Evolutionary conservation across 2,329 filamentous ascomycete species (phyloP), one percentile per base, ranked within the genome.

Genomic region (Calonectria pseudoturangicola): DNA sequence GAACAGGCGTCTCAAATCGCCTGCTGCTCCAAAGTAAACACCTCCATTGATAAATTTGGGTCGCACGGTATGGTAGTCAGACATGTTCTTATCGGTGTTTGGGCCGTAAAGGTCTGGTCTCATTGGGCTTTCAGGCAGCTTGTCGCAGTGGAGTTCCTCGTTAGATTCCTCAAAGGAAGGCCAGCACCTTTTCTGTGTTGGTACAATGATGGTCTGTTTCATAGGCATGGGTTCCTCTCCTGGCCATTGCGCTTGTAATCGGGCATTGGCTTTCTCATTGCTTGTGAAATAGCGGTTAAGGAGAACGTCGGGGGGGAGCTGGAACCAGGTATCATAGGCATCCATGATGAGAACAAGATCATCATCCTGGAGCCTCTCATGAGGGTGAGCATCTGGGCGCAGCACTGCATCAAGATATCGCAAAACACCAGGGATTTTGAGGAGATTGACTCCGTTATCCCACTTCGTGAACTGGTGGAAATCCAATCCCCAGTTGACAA

Each of bases 41-140:
- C 81, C 81, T 30, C 79, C 80, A 43, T 82, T 83, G 15, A 82
- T 73, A 56, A 66, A 83, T 3, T 71, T 71, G 0, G 79, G 80
- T 6, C 81, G 74, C 0, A 74, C 28, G 2, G 77, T 54, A n/a
- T 73, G 68, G 9, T 41, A 0, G 25, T 21, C 12, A 13, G 4
- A 12, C 21, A 18, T 10, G 36, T 65, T 65, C 6, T n/a, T 66
- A n/a, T 80, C 77, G 0, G 77, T 80, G 0, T 70, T 62, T 0
- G 66, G 48, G 5, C 77, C 76, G 39, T 78, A 80, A 0, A 79
- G 68, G 10, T 79, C 76, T 25, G 62, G 25, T 0, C 76, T 66
- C 1, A 70, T n/a, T 0, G 76, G 70, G 4, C 77, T 79, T 12
- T 75, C 63, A 0, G 77, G 78, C 0, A 79, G 33, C 1, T 36